phyloP scores from a whole-genome alignment of 1,284 basidiomycete species.

The Dichomitus squalens region DNA sequence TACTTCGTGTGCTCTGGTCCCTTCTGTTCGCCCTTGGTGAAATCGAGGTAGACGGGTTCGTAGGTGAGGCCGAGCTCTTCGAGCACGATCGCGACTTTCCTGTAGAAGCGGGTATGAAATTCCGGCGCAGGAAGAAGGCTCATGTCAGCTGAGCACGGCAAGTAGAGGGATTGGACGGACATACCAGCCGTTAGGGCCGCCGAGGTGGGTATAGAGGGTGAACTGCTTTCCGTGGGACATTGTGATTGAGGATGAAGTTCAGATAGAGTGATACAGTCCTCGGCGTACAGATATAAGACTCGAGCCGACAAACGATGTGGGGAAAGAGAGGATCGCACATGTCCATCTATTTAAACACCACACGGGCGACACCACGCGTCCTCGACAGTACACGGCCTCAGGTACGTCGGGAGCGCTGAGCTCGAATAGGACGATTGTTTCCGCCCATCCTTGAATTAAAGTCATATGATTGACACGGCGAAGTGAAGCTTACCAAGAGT shows the following conservation, averaged over 20 bases:
- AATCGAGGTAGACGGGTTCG: conserved; percentile 36
- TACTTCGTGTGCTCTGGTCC: conserved; percentile 50
- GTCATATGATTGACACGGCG: no score
- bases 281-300: no score
- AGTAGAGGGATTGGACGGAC: background rate
- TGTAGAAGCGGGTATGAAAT: background rate
- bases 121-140: no score
- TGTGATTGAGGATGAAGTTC: background rate
- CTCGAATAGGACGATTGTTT: no score
- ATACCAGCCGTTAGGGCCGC: conserved; percentile 6
- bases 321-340: background rate
- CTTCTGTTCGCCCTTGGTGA: conserved; percentile 47
- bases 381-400: no score
- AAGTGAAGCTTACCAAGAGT: no score
- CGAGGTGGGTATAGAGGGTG: conserved; percentile 3
- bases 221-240: conserved; percentile 11
- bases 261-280: background rate
- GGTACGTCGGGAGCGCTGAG: no score
- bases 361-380: no score
- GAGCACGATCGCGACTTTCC: conserved; percentile 34
- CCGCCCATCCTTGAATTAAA: no score
- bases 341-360: no score
- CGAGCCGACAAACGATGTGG: background rate
- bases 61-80: conserved; percentile 27
- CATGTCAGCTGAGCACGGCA: no score